Base-by-base conservation (phyloP, 805 yeast genomes). In the Wickerhamiella slavikovae region DNA sequence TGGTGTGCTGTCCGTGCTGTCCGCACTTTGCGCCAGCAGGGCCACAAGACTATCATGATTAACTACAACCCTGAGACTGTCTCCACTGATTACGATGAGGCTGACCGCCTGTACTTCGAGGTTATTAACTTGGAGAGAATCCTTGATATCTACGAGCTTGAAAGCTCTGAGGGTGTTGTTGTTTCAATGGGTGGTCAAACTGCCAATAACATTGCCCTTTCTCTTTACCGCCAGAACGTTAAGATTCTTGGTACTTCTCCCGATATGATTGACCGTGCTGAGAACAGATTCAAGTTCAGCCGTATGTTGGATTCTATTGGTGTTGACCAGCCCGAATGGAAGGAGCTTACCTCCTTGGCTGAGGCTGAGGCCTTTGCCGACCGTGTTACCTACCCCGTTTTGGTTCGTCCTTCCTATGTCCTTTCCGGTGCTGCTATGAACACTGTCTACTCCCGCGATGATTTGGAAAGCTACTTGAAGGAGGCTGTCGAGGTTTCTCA, bases 151-250 rank as follows among this genome's bases (percentile, higher is more conserved):
- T 89, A 85, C 51, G 94, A 85, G 52, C 58, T 80, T 34, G 96
- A 89, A 60, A 67, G 69, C 43, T 74, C 93, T 23, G 56, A 70
- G 9, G 98, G 96, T 62, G 95, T 85, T 34, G 71, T 85, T 35
- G 79, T 85, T 39, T 74, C 95, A 34, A 82, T 85, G 93, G 98
- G 98, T 66, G 98, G 98, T 51, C 98, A 85, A 61, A 79, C 94
- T 20, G 79, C 96, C 10, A 83, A 85, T 62, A 85, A 85, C 57
- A 85, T 85, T 60, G 96, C 96, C 15, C 64, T 85, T 49, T 71
- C 83, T 32, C 64, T 85, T 49, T 80, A 82, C 57, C 73, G 94
- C 58, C 91, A 85, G 57, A 78, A 79, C 51, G 94, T 82, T 43
- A 85, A 89, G 62, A 76, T 85, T 38, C 61, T 85, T 44, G 98